A percentile compares a stretch with the other conserved stretches of the same genome.
Conservation (phyloP, 345 rosid genomes). For the Atalantia buxifolia region DNA sequence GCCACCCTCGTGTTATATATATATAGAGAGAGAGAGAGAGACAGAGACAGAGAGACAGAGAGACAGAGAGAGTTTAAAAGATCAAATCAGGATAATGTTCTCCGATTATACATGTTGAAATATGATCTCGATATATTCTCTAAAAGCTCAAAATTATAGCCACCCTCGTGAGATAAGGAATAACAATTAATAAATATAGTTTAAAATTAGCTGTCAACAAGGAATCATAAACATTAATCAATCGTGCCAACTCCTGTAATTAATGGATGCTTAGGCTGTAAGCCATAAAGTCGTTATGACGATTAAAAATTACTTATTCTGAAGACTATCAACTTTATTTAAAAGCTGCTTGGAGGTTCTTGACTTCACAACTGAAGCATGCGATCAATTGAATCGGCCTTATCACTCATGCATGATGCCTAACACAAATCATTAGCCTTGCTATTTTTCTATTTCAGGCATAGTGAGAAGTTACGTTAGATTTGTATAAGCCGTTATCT, state of each 20-base stretch:
- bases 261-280: slow-evolving; percentile 9
- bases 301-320: not conserved
- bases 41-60: too few relatives aligned
- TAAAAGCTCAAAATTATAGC: too few relatives aligned
- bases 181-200: too few relatives aligned
- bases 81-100: not conserved
- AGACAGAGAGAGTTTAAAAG: too few relatives aligned
- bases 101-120: not conserved
- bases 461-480: not conserved
- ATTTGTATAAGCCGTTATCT: too few relatives aligned
- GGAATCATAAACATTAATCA: not conserved
- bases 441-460: not conserved
- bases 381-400: not conserved
- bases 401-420: not conserved
- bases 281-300: not conserved
- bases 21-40: too few relatives aligned
- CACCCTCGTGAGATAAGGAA: too few relatives aligned
- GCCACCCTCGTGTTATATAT: not conserved
- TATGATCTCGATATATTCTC: not conserved
- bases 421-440: not conserved
- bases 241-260: not conserved
- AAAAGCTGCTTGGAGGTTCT: not conserved
- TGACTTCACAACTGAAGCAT: not conserved
- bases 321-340: too few relatives aligned
- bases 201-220: not conserved